Percentiles rank a stretch among this genome's conserved stretches.
phyloP scores from a whole-genome alignment of 2,329 filamentous ascomycete species.

The Colletotrichum filicis region DNA sequence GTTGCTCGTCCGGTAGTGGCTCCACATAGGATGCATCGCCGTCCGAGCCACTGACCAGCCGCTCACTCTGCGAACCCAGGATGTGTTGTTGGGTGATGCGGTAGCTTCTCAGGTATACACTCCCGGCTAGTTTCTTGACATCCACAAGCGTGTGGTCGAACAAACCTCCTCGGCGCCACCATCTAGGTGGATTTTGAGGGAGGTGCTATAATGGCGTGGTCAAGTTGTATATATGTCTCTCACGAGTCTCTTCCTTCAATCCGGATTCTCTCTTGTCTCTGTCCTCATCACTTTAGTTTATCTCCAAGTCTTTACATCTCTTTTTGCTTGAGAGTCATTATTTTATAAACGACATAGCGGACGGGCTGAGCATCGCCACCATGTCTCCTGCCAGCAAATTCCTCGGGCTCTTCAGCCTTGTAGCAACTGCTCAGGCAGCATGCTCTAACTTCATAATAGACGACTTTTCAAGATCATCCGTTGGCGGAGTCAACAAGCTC shows the following conservation, averaged over 20 bases:
- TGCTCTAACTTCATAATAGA: constrained; percentile 47
- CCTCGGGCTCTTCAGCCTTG: constrained; percentile 16
- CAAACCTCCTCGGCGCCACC: background rate
- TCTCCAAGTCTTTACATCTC: background rate
- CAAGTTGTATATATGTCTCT: background rate
- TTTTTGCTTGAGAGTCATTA: constrained; percentile 1
- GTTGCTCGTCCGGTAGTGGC: background rate
- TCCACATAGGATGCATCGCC: background rate
- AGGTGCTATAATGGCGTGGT: background rate
- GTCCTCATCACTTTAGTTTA: background rate
- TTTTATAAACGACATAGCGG: background rate
- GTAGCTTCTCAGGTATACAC: background rate
- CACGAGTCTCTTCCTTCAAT: too few species aligned
- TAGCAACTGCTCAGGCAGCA: constrained; percentile 35
- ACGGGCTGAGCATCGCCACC: background rate
- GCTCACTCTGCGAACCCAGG: background rate
- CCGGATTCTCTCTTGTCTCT: background rate
- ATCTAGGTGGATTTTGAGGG: background rate
- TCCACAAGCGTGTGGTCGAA: background rate
- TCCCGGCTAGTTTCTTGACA: background rate
- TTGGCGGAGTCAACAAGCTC: constrained; percentile 45
- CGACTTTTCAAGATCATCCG: constrained; percentile 45
- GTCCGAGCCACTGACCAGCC: background rate
- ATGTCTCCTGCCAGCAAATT: constrained; percentile 5
- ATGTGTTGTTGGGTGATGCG: background rate